A percentile compares a stretch with the other conserved stretches of the same genome.
Conservation (phyloP, 176 grass and related monocot species). For the Dactylis glomerata region DNA sequence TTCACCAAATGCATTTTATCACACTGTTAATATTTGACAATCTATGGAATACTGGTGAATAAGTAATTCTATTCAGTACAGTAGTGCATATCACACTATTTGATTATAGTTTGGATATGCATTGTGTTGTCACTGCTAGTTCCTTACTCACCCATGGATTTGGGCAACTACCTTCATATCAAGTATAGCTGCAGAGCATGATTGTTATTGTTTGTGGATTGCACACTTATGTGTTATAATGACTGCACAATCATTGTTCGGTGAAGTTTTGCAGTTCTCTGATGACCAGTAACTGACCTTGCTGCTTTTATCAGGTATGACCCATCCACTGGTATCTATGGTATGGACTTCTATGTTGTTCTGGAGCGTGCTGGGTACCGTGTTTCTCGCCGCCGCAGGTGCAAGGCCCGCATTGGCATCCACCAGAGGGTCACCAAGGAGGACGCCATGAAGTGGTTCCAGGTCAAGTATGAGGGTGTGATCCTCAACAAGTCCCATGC, state of each 20-base stretch:
- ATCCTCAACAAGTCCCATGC: constrained; percentile 65
- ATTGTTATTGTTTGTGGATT: background rate
- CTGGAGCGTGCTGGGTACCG: constrained; percentile 60
- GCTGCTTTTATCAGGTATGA: constrained; percentile 39
- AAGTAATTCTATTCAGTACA: background rate
- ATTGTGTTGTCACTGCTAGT: background rate
- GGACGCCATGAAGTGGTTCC: constrained; percentile 76
- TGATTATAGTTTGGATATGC: background rate
- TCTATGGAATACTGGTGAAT: background rate
- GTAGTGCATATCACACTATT: background rate
- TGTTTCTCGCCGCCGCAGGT: constrained; percentile 49
- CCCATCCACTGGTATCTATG: constrained; percentile 62
- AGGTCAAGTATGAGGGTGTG: constrained; percentile 72
- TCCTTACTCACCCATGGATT: background rate
- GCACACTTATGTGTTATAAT: background rate
- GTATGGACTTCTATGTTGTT: constrained; percentile 62
- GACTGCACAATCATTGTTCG: background rate
- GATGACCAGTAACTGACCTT: background rate
- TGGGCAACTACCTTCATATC: background rate
- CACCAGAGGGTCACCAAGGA: constrained; percentile 69
- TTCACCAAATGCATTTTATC: background rate
- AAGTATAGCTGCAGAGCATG: background rate
- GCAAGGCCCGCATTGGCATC: constrained; percentile 59
- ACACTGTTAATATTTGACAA: background rate
- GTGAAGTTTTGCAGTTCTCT: background rate